Conservation (phyloP, 352 stramenopile species). For the Phytophthora idaei region DNA sequence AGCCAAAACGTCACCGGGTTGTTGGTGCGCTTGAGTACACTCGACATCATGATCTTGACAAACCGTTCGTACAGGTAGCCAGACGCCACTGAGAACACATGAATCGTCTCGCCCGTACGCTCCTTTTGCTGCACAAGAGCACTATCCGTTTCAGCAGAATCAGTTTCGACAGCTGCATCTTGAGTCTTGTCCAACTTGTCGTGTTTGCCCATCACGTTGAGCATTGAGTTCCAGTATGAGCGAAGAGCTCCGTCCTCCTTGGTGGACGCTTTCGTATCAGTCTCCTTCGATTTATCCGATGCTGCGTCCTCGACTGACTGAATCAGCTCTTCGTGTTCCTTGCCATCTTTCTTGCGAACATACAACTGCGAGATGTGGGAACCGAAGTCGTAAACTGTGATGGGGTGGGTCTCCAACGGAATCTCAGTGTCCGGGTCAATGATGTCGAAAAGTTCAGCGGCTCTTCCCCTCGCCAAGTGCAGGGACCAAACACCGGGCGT, state of each 20-base stretch:
- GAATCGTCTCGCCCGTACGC: constrained; percentile 92
- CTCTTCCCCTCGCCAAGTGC: constrained; percentile 83
- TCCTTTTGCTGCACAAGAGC: constrained; percentile 30
- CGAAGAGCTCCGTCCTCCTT: constrained; percentile 56
- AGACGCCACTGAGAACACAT: constrained; percentile 98
- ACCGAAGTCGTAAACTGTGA: constrained; percentile 88
- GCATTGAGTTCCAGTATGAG: constrained; percentile 79
- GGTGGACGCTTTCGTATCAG: constrained; percentile 37
- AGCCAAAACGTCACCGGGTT: constrained; percentile 99
- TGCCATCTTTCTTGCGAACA: constrained; percentile 92
- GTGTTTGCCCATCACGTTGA: constrained; percentile 68
- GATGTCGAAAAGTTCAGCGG: constrained; percentile 81
- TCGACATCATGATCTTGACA: constrained; percentile 99
- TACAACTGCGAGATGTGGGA: constrained; percentile 88
- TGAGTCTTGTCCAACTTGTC: constrained; percentile 16
- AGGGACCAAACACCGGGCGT: constrained; percentile 96
- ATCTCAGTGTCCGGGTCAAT: constrained; percentile 57
- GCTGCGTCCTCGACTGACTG: constrained; percentile 35
- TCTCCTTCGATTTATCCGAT: constrained; percentile 16
- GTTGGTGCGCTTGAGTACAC: constrained; percentile 95
- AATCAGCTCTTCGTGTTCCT: constrained; percentile 78
- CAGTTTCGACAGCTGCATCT: constrained; percentile 18
- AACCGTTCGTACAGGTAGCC: constrained; percentile 99
- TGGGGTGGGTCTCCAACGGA: constrained; percentile 38
- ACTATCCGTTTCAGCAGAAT: constrained; percentile 10